A percentile compares a stretch with the other conserved stretches of the same genome.
These are phyloP conservation scores for Millerago galiae DNA, from an alignment of 805 yeast species.

Conservation along the genomic window DNA sequence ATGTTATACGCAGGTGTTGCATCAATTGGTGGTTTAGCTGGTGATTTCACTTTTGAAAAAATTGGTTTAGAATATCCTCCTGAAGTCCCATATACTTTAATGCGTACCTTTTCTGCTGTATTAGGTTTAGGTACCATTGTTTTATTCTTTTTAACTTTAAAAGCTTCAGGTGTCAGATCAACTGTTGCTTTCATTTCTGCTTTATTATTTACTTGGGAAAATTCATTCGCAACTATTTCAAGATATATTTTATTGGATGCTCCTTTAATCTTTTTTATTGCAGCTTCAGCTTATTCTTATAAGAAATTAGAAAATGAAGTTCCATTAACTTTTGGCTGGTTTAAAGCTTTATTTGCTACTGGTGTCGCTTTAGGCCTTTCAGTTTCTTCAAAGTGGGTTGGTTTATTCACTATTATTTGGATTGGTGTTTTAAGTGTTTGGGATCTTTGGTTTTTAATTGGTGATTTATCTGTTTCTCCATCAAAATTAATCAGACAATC, in stretches of 20 bases:
- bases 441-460: constrained; percentile 66
- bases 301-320: constrained; percentile 59
- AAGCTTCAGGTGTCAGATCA: constrained; percentile 67
- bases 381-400: constrained; percentile 77
- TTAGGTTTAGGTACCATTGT: constrained; percentile 65
- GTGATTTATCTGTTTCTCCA: constrained; percentile 54
- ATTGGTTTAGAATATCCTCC: constrained; percentile 62
- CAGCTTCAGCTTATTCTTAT: constrained; percentile 58
- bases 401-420: constrained; percentile 77
- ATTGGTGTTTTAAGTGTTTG: constrained; percentile 54
- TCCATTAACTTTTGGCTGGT: constrained; percentile 56
- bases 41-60: constrained; percentile 57
- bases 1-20: constrained; percentile 71
- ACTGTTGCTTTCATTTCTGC: constrained; percentile 53
- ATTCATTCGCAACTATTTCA: constrained; percentile 62
- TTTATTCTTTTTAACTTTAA: constrained; percentile 59
- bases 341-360: constrained; percentile 52
- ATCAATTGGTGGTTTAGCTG: constrained; percentile 61
- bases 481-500: constrained; percentile 40
- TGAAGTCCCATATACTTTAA: constrained; percentile 51
- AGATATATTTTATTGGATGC: constrained; percentile 71
- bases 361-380: constrained; percentile 72
- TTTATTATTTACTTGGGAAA: constrained; percentile 54
- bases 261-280: constrained; percentile 72
- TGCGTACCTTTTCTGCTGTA: constrained; percentile 66